Evolutionary conservation across 2,329 filamentous ascomycete species (phyloP), one percentile per base, ranked within the genome.

Genomic region (Penicillium sp.): DNA sequence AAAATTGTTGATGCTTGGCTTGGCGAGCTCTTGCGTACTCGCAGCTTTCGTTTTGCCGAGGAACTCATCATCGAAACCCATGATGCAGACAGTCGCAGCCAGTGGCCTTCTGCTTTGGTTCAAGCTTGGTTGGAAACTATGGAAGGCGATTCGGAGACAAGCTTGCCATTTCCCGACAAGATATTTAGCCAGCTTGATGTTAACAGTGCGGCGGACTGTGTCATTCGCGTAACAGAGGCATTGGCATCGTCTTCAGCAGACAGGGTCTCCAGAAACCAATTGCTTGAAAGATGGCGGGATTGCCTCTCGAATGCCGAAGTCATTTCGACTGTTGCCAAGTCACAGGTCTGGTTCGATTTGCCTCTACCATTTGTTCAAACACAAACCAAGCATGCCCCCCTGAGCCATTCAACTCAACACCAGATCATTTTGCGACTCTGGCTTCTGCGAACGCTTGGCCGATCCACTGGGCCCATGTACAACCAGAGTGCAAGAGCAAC

Each of bases 391-490:
- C 41, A 51, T 17, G 15, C 45, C 15, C 32, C 34, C 34, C 1
- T 34, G 21, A 43, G 22, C 9, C 32, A 58, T 4, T 46, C 59
- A 19, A 46, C 50, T 6, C 57, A 57, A n/a, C 57, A 64, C n/a
- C 60, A 58, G 22, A 61, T 69, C 6, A 46, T 69, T 13, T 29
- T 66, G 24, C 66, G 67, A 22, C 46, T 70, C 12, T 70, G 67
- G 67, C 45, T 54, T 26, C 52, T 69, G 44, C 61, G 61, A 28
- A 57, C 57, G 0, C 51, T 70, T 33, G 60, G 56, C 38, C 56
- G 54, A 33, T 50, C 57, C 7, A 49, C 60, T 26, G 57, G 55
- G 17, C 53, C 57, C 17, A 49, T 57, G 46, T 59, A 62, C 50
- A 55, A 51, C 28, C 46, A 54, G 28, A 43, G 45, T n/a, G 28